Base-by-base conservation (phyloP, 2,329 filamentous ascomycete species). In the Hirsutella rhossiliensis region DNA sequence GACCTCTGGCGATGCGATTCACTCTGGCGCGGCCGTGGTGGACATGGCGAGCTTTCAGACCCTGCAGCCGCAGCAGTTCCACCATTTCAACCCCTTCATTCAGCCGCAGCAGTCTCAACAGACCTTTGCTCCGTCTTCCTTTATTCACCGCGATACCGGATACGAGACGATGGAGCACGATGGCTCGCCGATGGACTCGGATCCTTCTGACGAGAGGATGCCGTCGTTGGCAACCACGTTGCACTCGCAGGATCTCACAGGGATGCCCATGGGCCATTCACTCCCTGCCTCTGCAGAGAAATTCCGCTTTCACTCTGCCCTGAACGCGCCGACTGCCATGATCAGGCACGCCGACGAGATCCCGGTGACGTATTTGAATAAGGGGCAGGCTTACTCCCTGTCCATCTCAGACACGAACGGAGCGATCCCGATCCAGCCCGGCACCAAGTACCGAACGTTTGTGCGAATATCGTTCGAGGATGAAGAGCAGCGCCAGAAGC, bases 381-480 rank as follows among this genome's bases (percentile, higher is more conserved):
- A 97, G 64, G 89, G 90, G 20, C 90, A 97, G 60, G 87, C 88
- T 15, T 98, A 98, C 61, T 85, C 86, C 0, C 70, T 98, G 17
- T 84, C 85, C 3, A 76, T 98, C 27, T 71, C 84, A 40, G 92
- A 98, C 58, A 92, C 84, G 0, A 70, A 72, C 6, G 76, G 83
- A 2, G 69, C 73, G 2, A 64, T 81, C 5, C 72, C 77, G 3
- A 66, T 75, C 30, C 61, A 68, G 0, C 74, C 74, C 5, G 80
- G 79, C 9, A 70, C 82, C 13, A 83, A 76, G 51, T 96, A 96
- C 59, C 79, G 92, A 44, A 97, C 90, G 0, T 95, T 84, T 59
- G 78, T 98, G 40, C 83, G 92, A n/a, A 82, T 98, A 40, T 96
- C 90, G 0, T 98, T 97, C 56, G 90, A 98, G 60, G 92, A 98